Base-by-base conservation (phyloP, 179 eudicot genomes). In the Pouteria campechiana region DNA sequence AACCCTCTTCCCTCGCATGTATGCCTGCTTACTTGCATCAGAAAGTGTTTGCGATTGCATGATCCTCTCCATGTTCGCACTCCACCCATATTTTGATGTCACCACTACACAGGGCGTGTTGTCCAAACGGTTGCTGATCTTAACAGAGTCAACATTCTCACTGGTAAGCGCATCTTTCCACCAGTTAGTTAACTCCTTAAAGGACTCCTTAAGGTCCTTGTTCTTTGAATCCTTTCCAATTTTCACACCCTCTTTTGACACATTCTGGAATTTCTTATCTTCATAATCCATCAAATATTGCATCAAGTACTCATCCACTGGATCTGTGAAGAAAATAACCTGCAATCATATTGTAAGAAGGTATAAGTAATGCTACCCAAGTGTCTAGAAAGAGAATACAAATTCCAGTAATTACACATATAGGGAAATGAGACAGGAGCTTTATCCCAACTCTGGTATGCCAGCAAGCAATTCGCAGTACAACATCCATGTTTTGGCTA, bases 281-380 rank as follows among this genome's bases (percentile, higher is more conserved):
- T 90, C 98, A 23, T 78, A 90, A 59, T 90, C 98, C 98, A 90
- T 90, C 33, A 90, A 60, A 65, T 85, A 90, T 72, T 90, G 98
- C 98, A 90, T 90, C 50, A 90, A 60, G 62, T 90, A 90, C 69
- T 90, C 98, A 31, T 90, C 98, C 53, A 90, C 98, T 0, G 98
- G 95, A 64, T 90, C 98, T 0, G 95, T 90, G 70, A 90, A 76
- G 76, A 76, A 74, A 56, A 89, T 89, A 21, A 89, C 97, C 97
- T 89, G 64, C 25, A 70, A 17, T 2, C 0, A 14, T 36, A 34
- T 12, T 12, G 25, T n/a, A n/a, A n/a, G n/a, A n/a, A n/a, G n/a
- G n/a, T n/a, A n/a, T n/a, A n/a, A n/a, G n/a, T 12, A 24, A 34
- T 15, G 15, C 35, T 45, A 1, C n/a, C n/a, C n/a, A n/a, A n/a